A percentile compares a stretch with the other conserved stretches of the same genome.
These are phyloP conservation scores for Cyclocybe aegerita DNA, from an alignment of 768 basidiomycete genomes.

Conservation along the genomic window DNA sequence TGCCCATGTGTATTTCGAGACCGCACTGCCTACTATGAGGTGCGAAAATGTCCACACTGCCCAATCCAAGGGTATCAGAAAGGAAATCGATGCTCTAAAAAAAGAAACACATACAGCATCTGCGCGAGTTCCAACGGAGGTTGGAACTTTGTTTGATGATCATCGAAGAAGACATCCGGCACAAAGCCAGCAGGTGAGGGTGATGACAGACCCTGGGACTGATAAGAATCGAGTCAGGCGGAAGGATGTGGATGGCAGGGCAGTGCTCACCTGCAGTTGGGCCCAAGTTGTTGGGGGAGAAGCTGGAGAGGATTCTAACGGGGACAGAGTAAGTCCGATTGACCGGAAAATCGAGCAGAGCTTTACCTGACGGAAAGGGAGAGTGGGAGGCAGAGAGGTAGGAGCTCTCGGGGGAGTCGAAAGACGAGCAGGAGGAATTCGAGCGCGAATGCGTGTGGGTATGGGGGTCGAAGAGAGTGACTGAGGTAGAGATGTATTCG, in stretches of 20 bases:
- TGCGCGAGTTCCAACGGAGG: conserved; percentile 61
- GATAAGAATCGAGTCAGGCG: conserved; percentile 7
- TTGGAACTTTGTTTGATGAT: conserved; percentile 45
- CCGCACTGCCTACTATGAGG: conserved; percentile 77
- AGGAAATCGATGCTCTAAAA: conserved; percentile 6
- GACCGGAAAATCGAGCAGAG: not conserved
- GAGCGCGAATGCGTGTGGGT: conserved; percentile 47
- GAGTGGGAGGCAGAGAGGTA: conserved; percentile 57
- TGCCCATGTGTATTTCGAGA: conserved; percentile 66
- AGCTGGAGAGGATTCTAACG: conserved; percentile 38
- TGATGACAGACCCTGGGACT: conserved; percentile 39
- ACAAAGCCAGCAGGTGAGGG: conserved; percentile 51
- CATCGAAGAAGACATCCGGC: conserved; percentile 50
- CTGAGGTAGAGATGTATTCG: conserved; percentile 66
- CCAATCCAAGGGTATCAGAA: conserved; percentile 14
- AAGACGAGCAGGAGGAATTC: conserved; percentile 56
- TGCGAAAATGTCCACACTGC: conserved; percentile 72
- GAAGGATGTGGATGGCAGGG: not conserved
- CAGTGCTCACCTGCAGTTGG: conserved; percentile 30
- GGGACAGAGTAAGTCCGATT: conserved; percentile 3
- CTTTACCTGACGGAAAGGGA: conserved; percentile 41
- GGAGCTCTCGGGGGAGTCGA: conserved; percentile 51
- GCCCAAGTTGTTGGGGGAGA: conserved; percentile 57
- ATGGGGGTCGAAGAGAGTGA: conserved; percentile 64
- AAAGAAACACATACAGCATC: conserved; percentile 52